phyloP scores from a whole-genome alignment of 2,329 filamentous ascomycete genomes.

The Ceratocystis lukuohia region DNA sequence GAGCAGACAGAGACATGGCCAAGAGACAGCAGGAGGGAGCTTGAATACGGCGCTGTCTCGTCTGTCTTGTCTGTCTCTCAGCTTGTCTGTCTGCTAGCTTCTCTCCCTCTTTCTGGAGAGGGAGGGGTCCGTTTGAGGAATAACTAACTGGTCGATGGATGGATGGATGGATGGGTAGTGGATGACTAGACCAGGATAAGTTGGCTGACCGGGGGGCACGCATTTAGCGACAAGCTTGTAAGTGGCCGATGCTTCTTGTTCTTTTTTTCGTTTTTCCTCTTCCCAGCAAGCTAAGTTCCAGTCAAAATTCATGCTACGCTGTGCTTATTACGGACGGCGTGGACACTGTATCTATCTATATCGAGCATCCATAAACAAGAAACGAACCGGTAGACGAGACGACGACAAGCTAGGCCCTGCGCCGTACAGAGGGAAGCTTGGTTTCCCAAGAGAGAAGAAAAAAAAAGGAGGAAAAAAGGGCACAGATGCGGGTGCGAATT shows the following conservation, averaged over 20 bases:
- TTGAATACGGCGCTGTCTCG: neutral
- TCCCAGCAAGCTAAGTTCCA: neutral
- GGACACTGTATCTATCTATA: neutral
- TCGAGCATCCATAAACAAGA: neutral
- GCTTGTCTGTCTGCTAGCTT: neutral
- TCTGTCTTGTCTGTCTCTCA: neutral
- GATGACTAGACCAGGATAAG: neutral
- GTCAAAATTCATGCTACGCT: neutral
- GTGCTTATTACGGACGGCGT: neutral
- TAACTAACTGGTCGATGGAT: neutral
- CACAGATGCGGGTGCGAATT: neutral
- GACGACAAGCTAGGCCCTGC: neutral
- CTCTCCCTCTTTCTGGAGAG: neutral
- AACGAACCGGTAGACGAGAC: neutral
- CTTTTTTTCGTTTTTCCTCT: neutral
- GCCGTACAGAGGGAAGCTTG: neutral
- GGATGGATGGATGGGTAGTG: neutral
- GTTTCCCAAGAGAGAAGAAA: neutral
- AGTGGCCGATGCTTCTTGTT: conserved; percentile 3
- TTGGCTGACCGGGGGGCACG: neutral
- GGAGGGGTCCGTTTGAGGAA: neutral
- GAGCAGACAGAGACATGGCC: neutral
- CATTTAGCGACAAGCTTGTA: conserved; percentile 9
- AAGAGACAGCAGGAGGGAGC: neutral
- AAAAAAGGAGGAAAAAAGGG: neutral